These are phyloP conservation scores for Pseudoneurospora amorphoporcata DNA, from an alignment of 495 filamentous ascomycete species.

Conservation along the genomic window DNA sequence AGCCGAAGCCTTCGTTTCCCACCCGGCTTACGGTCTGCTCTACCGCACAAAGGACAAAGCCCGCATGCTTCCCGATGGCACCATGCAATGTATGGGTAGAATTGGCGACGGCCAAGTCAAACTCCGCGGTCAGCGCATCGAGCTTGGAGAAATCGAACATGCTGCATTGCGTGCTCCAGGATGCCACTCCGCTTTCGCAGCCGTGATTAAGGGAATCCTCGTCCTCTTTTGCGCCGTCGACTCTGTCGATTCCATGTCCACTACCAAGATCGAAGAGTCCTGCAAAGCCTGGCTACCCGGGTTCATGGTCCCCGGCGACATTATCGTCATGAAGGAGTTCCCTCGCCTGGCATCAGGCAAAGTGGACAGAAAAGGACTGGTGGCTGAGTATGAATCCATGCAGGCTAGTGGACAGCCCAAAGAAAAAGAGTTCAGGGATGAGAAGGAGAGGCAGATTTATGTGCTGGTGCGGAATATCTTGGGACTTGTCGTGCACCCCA, in stretches of 20 bases:
- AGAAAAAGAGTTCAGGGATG: slow-evolving; percentile 16
- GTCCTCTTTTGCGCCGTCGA: slow-evolving; percentile 57
- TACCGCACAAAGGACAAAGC: slow-evolving; percentile 87
- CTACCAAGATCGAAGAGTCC: slow-evolving; percentile 36
- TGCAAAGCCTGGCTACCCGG: slow-evolving; percentile 62
- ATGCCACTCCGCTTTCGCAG: slow-evolving; percentile 45
- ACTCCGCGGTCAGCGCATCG: slow-evolving; percentile 68
- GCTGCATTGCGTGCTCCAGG: slow-evolving; percentile 45
- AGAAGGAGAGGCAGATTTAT: slow-evolving; percentile 37
- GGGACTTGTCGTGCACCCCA: slow-evolving; percentile 24
- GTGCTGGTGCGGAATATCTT: slow-evolving; percentile 39
- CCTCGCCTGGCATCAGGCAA: slow-evolving; percentile 73
- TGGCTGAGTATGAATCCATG: slow-evolving; percentile 39
- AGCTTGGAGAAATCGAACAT: slow-evolving; percentile 76
- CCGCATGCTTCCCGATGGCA: slow-evolving; percentile 53
- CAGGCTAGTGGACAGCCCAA: neutral
- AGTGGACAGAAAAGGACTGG: slow-evolving; percentile 55
- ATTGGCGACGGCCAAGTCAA: slow-evolving; percentile 73
- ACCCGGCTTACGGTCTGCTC: slow-evolving; percentile 42
- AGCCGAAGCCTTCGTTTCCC: slow-evolving; percentile 50
- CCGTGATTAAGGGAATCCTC: slow-evolving; percentile 48
- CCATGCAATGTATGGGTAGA: slow-evolving; percentile 73
- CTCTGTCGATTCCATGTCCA: slow-evolving; percentile 11
- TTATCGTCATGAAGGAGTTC: slow-evolving; percentile 48
- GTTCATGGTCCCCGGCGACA: slow-evolving; percentile 68